Percentiles rank a stretch among this genome's conserved stretches.
These are phyloP conservation scores for Globisporangium lucens DNA, from an alignment of 352 stramenopile species.

Conservation along the genomic window DNA sequence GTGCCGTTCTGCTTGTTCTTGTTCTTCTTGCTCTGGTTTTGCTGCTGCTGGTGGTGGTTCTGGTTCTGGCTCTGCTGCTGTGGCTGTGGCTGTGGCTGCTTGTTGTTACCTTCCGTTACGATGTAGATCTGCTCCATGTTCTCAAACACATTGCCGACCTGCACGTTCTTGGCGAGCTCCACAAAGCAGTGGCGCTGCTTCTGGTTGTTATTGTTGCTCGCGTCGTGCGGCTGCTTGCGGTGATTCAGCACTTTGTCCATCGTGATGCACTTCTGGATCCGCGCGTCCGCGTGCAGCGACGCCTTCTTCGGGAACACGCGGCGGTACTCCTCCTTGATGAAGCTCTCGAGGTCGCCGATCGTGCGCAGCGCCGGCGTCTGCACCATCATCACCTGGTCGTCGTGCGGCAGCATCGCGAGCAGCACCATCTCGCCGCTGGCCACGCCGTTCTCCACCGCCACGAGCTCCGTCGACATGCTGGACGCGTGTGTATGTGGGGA, in stretches of 20 bases:
- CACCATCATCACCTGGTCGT: constrained; percentile 63
- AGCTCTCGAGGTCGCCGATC: constrained; percentile 59
- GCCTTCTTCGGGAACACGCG: constrained; percentile 57
- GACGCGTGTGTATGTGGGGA: background rate
- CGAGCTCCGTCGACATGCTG: constrained; percentile 21
- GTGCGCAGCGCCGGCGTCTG: constrained; percentile 48
- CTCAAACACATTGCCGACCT: constrained; percentile 68
- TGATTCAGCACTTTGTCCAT: constrained; percentile 51
- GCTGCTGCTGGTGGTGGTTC: constrained; percentile 3
- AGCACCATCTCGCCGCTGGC: constrained; percentile 54
- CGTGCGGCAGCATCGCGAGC: constrained; percentile 60
- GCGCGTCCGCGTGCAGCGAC: constrained; percentile 43
- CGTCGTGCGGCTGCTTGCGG: constrained; percentile 26
- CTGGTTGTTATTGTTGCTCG: constrained; percentile 17
- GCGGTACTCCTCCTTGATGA: constrained; percentile 56
- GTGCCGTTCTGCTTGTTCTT: constrained; percentile 6
- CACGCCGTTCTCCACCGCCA: constrained; percentile 23
- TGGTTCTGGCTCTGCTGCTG: constrained; percentile 5
- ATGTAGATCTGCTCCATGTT: constrained; percentile 84
- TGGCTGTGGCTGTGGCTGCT: background rate
- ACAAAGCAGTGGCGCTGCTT: constrained; percentile 48
- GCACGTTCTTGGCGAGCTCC: constrained; percentile 75
- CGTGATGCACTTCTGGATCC: constrained; percentile 71
- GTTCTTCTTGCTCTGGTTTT: constrained; percentile 3
- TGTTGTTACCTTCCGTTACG: constrained; percentile 29